A percentile compares a stretch with the other conserved stretches of the same genome.
phyloP scores from a whole-genome alignment of 2,329 filamentous ascomycete genomes.

The Alternaria sp. region DNA sequence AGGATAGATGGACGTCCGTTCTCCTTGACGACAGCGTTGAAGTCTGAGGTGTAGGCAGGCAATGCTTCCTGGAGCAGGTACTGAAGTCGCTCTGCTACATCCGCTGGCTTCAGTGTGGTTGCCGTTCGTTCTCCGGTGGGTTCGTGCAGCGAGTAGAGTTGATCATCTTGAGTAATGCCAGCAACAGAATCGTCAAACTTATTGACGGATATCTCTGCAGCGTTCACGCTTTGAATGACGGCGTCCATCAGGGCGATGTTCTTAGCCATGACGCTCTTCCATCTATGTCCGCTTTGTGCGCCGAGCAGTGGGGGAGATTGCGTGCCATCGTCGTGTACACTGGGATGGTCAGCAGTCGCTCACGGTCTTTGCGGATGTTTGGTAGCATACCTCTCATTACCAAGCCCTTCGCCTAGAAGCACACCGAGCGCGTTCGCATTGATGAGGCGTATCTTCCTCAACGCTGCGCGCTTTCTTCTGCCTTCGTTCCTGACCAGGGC shows the following conservation, averaged over 20 bases:
- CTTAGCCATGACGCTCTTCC: conserved; percentile 78
- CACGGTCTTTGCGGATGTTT: not conserved
- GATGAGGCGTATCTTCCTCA: conserved; percentile 77
- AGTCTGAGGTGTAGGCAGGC: conserved; percentile 67
- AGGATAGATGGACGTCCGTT: conserved; percentile 78
- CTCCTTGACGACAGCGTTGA: conserved; percentile 61
- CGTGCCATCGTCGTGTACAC: conserved; percentile 64
- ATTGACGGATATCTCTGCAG: conserved; percentile 61
- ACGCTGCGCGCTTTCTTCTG: conserved; percentile 71
- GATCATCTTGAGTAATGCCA: conserved; percentile 61
- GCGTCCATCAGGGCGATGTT: conserved; percentile 87
- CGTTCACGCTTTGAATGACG: conserved; percentile 74
- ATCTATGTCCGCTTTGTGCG: conserved; percentile 57
- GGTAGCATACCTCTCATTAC: conserved; percentile 53
- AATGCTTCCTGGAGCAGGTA: conserved; percentile 72
- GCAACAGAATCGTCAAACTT: conserved; percentile 64
- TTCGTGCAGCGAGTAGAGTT: conserved; percentile 53
- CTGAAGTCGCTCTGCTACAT: conserved; percentile 71
- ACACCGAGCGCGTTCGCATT: conserved; percentile 87
- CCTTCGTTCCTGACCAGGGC: conserved; percentile 77
- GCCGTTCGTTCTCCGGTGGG: conserved; percentile 43
- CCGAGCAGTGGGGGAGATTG: conserved; percentile 51
- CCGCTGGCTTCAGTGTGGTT: conserved; percentile 51
- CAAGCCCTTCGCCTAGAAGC: conserved; percentile 83
- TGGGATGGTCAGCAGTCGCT: conserved; percentile 53